Evolutionary conservation across 2,329 filamentous ascomycete genomes (phyloP).

Genomic region (Botryotinia calthae): DNA sequence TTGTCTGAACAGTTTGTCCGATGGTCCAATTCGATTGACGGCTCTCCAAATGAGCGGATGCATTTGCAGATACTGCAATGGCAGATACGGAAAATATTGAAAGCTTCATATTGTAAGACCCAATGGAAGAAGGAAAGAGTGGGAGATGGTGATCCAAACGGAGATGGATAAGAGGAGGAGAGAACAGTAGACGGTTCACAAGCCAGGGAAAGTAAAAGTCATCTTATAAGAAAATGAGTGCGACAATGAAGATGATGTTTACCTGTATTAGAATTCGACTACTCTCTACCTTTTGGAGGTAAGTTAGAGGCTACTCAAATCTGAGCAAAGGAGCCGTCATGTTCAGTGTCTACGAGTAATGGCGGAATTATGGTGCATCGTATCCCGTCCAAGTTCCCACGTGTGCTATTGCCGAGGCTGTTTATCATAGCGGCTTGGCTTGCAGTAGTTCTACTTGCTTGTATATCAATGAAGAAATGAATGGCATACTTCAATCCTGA

Average conservation of each 20-base stretch:
- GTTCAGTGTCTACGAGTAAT: background rate
- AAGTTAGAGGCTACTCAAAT: background rate
- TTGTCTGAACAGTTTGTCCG: conserved; percentile 35
- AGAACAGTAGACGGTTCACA: background rate
- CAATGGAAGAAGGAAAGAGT: background rate
- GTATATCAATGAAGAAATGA: background rate
- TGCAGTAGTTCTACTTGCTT: background rate
- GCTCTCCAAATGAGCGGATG: conserved; percentile 4
- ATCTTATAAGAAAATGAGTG: background rate
- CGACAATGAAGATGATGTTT: background rate
- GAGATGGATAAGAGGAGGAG: background rate
- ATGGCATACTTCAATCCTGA: background rate
- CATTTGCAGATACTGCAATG: conserved; percentile 8
- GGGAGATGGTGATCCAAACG: background rate
- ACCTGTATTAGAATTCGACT: background rate
- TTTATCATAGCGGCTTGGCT: background rate
- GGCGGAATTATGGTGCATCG: background rate
- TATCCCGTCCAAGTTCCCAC: background rate
- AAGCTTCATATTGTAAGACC: conserved; percentile 6
- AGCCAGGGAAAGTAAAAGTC: background rate
- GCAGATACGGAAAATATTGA: background rate
- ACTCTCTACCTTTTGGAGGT: background rate
- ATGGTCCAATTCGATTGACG: conserved; percentile 31
- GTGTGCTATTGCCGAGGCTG: background rate
- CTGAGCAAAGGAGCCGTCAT: background rate